Percentiles rank a stretch among this genome's conserved stretches.
Conservation (phyloP, 139 green algal genomes). For the Ulvella scutata region DNA sequence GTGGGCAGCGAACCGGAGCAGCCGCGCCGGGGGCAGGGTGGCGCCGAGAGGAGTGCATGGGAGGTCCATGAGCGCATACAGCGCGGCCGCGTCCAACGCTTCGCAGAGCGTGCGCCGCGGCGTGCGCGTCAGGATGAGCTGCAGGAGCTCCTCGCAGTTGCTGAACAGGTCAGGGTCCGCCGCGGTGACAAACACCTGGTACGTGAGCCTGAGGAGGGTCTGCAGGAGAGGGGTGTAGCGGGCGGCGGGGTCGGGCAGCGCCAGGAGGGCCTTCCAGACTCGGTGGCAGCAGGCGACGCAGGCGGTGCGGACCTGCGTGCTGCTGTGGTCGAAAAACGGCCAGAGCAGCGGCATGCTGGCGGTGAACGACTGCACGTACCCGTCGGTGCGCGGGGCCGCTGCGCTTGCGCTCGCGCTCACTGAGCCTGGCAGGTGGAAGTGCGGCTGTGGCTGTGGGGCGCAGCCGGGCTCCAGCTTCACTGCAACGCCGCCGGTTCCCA, state of each 20-base stretch:
- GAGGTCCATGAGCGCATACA: neutral
- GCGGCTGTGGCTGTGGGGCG: no score
- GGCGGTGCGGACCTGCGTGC: neutral
- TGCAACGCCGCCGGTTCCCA: no score
- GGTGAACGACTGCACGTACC: no score
- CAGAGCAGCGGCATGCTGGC: neutral
- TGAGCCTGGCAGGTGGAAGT: no score
- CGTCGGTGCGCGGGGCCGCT: no score
- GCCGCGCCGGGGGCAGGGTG: neutral
- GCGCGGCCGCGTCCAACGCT: neutral
- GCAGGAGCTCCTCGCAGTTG: neutral
- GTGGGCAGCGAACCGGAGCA: neutral
- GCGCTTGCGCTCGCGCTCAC: no score
- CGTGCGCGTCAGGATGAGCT: neutral
- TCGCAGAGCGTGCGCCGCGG: neutral
- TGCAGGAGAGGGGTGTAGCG: neutral
- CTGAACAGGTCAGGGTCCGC: neutral
- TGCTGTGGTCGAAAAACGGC: neutral
- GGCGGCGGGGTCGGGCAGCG: neutral
- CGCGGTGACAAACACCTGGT: neutral
- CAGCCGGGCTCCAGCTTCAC: no score
- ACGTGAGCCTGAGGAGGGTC: neutral
- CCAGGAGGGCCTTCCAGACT: neutral
- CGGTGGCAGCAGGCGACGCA: neutral
- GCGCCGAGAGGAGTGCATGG: neutral